Evolutionary conservation across 129 eudicot genomes (phyloP), one percentile per base, ranked within the genome.

Genomic region (Cynara cardunculus): DNA sequence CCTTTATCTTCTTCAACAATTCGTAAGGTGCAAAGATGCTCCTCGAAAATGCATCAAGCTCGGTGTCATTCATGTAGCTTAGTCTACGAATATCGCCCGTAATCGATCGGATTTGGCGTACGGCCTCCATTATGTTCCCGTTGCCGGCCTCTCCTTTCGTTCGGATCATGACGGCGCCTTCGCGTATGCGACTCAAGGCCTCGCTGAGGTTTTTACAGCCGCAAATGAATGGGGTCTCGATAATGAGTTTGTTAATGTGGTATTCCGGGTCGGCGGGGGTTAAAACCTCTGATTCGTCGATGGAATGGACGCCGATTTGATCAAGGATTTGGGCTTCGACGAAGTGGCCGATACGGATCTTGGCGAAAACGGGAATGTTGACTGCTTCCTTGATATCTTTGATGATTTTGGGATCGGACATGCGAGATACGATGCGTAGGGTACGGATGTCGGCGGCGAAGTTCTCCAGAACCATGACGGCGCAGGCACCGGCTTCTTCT

Each of bases 401-500:
- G 78, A 90, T 90, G 18, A 88, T 81, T 69, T 90, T 90, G 1
- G 91, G 91, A 80, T 90, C 94, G 25, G 88, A 74, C 91, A 90
- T 90, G 1, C 94, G 87, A 27, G 91, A 89, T 7, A 86, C 91
- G 24, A 89, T 89, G 56, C 91, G 88, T 30, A 84, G 88, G 2
- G 91, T 89, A 13, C 94, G 91, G 79, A 90, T 90, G 76, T 90
- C 91, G 59, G 94, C 94, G 8, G 94, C 91, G 30, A 90, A 91
- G 14, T 89, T 89, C 83, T 90, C 94, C 0, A 90, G 78, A 0
- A 91, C 94, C 91, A 90, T 90, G 70, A 90, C 94, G 76, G 94
- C 94, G 78, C 91, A 87, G n/a, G 94, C 94, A 41, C 94, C 94
- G 71, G 94, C 94, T 28, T 90, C 91, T 69, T 90, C 91, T 8